Base-by-base conservation (phyloP, 495 filamentous ascomycete genomes). In the Trichocladium antarcticum region DNA sequence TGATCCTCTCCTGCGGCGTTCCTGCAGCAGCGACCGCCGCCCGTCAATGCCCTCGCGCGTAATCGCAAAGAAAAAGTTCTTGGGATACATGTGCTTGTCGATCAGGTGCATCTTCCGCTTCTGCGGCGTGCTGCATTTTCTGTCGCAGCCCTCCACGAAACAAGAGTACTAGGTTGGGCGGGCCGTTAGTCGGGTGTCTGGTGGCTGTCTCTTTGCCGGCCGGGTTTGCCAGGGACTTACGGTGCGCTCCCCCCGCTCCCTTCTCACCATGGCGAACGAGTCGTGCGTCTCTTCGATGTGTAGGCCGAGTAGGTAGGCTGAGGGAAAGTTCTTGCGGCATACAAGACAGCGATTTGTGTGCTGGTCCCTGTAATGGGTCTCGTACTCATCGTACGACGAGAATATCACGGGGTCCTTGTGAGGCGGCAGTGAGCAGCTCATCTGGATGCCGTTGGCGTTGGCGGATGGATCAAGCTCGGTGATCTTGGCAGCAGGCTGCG, bases 281-380 rank as follows among this genome's bases (percentile, higher is more conserved):
- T 98, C 89, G 68, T 98, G 92, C 50, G 84, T 87, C 65, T 98
- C 92, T 53, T 84, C 79, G 51, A 96, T 94, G 65, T 98, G 92
- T 2, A 98, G 59, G 54, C 75, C 71, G 47, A 98, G 68, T 43
- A 92, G 82, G 58, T 76, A 71, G 32, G 75, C 70, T 0, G 81
- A 82, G 2, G 82, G 83, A 51, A 89, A 85, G 56, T 87, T 90
- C 68, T 78, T 88, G 42, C 75, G 70, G 62, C 86, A 96, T 52
- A 87, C 82, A 4, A 76, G 66, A 55, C 92, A 98, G 19, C 92
- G 79, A 64, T 98, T 89, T 34, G 77, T 78, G 63, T 98, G 92
- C 1, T 74, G 63, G 58, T 87, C 81, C 17, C 71, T 69, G 62
- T 96, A 95, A 62, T 98, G 92, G 24, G 82, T 65, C 54, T 96